Evolutionary conservation across 306 rosid species (phyloP).

Genomic region (Lithocarpus polystachyus): DNA sequence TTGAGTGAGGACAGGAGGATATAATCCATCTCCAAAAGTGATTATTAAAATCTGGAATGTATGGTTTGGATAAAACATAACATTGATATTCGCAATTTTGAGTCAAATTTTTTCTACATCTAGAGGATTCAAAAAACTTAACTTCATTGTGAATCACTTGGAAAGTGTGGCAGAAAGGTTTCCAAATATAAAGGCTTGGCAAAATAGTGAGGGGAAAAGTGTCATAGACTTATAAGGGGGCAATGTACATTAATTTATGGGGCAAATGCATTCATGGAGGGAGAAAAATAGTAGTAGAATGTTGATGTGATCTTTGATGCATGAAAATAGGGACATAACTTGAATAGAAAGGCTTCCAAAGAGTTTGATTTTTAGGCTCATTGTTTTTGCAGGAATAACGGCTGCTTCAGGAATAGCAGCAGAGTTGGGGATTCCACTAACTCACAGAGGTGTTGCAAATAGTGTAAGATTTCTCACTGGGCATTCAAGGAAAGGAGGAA

Average conservation of each 20-base stretch:
- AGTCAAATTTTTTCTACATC: neutral
- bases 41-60: neutral
- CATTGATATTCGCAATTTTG: neutral
- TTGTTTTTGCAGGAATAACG: constrained; percentile 66
- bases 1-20: neutral
- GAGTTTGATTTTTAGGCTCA: neutral
- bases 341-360: neutral
- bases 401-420: constrained; percentile 98
- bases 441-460: constrained; percentile 81
- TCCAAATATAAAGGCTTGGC: neutral
- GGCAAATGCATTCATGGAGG: neutral
- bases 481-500: constrained; percentile 90
- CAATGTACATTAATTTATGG: neutral
- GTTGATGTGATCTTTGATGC: neutral
- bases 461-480: constrained; percentile 91
- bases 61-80: neutral
- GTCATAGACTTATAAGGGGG: neutral
- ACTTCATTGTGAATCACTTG: neutral
- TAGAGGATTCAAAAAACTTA: neutral
- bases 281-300: neutral
- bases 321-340: neutral
- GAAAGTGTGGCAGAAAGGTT: neutral
- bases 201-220: neutral
- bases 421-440: constrained; percentile 81
- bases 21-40: neutral